These are phyloP conservation scores for Hyparrhenia diplandra DNA, from an alignment of 176 grass and related monocot genomes.

Conservation along the genomic window DNA sequence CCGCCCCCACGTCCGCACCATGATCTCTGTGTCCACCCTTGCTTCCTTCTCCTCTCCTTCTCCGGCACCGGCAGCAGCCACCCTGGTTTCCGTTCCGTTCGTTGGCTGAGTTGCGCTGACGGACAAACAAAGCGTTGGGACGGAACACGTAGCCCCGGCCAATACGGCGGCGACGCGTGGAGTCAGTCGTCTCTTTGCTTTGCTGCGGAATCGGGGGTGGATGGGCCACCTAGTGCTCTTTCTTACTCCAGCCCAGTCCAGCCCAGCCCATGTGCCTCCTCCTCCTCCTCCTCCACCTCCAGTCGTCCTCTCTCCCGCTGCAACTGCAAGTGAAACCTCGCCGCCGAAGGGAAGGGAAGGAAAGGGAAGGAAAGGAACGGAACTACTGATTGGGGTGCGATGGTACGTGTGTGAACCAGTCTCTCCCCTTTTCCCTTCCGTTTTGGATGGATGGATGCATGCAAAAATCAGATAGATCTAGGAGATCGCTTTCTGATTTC, in stretches of 20 bases:
- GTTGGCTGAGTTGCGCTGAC: too few relatives aligned
- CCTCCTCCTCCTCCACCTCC: too few relatives aligned
- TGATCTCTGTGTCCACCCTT: not conserved
- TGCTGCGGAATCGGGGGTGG: too few relatives aligned
- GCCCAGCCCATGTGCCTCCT: not conserved
- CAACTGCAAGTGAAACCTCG: too few relatives aligned
- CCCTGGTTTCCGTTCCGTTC: not conserved
- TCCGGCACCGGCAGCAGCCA: too few relatives aligned
- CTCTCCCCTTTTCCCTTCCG: not conserved
- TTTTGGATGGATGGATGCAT: not conserved
- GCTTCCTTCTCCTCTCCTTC: too few relatives aligned
- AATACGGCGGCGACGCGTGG: conserved; percentile 12
- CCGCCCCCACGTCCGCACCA: conserved; percentile 21
- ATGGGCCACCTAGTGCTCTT: not conserved
- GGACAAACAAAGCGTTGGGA: too few relatives aligned
- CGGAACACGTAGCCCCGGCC: conserved; percentile 12
- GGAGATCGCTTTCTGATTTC: not conserved
- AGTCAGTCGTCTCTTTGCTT: too few relatives aligned
- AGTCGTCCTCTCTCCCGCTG: not conserved
- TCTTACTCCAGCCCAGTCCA: not conserved
- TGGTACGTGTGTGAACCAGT: not conserved
- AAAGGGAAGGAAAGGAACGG: too few relatives aligned
- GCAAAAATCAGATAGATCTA: not conserved
- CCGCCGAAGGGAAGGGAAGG: too few relatives aligned
- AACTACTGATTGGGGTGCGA: not conserved